These are phyloP conservation scores for Pulveroboletus ravenelii DNA, from an alignment of 768 basidiomycete species.

Conservation along the genomic window DNA sequence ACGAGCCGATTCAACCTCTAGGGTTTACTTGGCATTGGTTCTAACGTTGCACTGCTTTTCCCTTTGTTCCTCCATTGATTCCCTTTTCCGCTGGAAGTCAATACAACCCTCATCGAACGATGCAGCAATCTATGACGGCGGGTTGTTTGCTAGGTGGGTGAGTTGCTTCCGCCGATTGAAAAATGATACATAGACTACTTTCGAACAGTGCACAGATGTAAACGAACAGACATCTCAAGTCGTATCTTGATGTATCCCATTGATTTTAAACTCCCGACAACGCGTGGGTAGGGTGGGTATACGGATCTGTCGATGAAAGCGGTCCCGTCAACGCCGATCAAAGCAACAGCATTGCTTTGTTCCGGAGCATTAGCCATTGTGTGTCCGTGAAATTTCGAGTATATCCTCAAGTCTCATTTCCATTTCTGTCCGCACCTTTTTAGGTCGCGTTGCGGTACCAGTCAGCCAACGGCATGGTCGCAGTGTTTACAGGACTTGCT, in stretches of 20 bases:
- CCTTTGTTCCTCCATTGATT: not conserved
- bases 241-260: not conserved
- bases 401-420: not conserved
- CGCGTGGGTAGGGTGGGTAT: not conserved
- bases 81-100: not conserved
- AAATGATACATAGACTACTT: not conserved
- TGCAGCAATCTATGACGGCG: not conserved
- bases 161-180: not conserved
- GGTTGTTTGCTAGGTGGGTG: not conserved
- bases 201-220: not conserved
- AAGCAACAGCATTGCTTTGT: constrained; percentile 4
- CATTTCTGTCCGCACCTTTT: not conserved
- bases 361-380: not conserved
- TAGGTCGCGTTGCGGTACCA: not conserved
- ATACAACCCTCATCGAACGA: no score
- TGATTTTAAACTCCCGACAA: not conserved
- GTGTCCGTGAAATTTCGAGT: not conserved
- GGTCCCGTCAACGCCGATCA: not conserved
- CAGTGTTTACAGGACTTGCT: not conserved
- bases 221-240: not conserved
- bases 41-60: not conserved
- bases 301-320: not conserved
- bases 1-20: not conserved
- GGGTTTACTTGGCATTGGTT: not conserved
- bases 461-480: not conserved